Evolutionary conservation across 345 rosid genomes (phyloP).

Genomic region (Salix exigua): DNA sequence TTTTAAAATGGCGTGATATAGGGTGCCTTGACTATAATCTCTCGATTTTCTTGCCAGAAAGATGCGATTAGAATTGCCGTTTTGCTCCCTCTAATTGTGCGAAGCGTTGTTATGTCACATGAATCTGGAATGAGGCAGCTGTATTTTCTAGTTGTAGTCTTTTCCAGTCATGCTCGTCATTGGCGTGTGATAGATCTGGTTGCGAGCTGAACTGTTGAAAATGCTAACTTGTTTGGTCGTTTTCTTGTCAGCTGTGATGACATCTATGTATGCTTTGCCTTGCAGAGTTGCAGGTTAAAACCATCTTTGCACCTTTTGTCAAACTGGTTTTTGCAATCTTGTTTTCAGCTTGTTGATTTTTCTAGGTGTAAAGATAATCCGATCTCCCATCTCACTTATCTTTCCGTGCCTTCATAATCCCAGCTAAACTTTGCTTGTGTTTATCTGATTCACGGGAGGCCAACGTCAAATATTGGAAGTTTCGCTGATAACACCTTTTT

Average conservation of each 20-base stretch:
- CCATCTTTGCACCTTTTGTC: neutral
- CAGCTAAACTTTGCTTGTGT: conserved; percentile 28
- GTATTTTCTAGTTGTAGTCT: neutral
- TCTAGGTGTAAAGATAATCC: neutral
- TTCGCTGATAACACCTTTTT: conserved; percentile 37
- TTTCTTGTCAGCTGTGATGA: neutral
- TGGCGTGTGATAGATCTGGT: neutral
- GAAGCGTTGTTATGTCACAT: neutral
- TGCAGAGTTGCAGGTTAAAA: neutral
- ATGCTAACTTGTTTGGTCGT: neutral
- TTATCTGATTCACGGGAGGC: conserved; percentile 51
- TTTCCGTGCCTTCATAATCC: conserved; percentile 31
- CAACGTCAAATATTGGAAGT: conserved; percentile 27
- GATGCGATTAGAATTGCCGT: neutral
- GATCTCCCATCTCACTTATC: neutral
- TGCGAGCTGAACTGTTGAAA: neutral
- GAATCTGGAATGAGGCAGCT: neutral
- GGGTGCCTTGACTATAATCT: neutral
- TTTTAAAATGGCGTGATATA: neutral
- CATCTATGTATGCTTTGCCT: neutral
- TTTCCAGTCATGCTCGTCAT: neutral
- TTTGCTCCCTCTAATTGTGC: neutral
- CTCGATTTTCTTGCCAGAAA: neutral
- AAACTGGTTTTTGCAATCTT: neutral
- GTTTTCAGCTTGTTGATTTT: neutral